Percentiles rank a stretch among this genome's conserved stretches.
Conservation (phyloP, 2,329 filamentous ascomycete species). For the Juglanconis sp. region DNA sequence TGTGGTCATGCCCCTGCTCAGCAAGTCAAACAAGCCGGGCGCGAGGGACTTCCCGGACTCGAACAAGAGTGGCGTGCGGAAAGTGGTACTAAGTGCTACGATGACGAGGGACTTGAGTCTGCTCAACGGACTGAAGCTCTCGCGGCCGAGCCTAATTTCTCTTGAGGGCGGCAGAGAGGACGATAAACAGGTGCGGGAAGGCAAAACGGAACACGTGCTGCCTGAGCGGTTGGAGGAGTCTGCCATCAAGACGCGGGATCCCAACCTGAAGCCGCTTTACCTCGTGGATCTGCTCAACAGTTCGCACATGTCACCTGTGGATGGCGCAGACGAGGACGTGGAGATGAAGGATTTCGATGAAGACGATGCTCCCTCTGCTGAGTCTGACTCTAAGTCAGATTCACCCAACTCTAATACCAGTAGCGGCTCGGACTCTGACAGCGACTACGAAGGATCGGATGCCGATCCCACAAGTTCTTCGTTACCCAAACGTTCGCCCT, state of each 20-base stretch:
- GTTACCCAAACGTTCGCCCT: not conserved
- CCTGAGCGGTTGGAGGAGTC: conserved; percentile 63
- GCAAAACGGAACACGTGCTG: conserved; percentile 47
- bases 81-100: conserved; percentile 86
- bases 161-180: conserved; percentile 54
- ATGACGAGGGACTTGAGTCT: conserved; percentile 85
- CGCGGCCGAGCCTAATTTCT: conserved; percentile 71
- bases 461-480: conserved; percentile 14
- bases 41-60: conserved; percentile 52
- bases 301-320: conserved; percentile 40
- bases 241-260: conserved; percentile 66
- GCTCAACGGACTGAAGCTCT: conserved; percentile 68
- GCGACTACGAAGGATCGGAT: conserved; percentile 25
- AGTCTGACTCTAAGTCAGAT: conserved; percentile 33
- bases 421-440: conserved; percentile 19
- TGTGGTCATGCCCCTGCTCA: conserved; percentile 63
- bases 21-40: conserved; percentile 39
- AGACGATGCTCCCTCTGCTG: conserved; percentile 24
- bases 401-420: conserved; percentile 30
- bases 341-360: conserved; percentile 35
- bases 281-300: conserved; percentile 72
- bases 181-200: conserved; percentile 35
- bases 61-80: conserved; percentile 59
- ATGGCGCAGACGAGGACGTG: conserved; percentile 30
- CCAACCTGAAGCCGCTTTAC: conserved; percentile 75